phyloP scores from a whole-genome alignment of 805 yeast species.

The Candida verbasci region DNA sequence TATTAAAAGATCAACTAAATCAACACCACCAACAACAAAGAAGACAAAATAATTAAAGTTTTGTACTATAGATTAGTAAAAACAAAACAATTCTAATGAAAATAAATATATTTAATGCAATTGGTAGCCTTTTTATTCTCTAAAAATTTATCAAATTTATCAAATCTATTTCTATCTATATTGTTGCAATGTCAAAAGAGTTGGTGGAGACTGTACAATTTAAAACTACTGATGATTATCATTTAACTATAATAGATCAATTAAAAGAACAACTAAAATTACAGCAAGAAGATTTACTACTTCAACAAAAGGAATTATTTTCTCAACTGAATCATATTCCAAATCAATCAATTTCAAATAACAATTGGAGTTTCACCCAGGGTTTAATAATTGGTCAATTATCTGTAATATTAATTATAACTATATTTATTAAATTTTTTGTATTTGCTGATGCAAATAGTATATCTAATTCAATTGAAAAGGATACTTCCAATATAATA shows the following conservation, averaged over 20 bases:
- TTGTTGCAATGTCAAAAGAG: not conserved
- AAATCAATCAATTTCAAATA: conserved; percentile 2
- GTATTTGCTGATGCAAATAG: conserved; percentile 66
- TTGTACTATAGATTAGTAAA: conserved; percentile 1
- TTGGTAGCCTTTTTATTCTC: no score
- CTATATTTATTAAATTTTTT: conserved; percentile 68
- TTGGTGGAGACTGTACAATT: not conserved
- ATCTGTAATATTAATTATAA: conserved; percentile 60
- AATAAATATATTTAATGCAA: no score
- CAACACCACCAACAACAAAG: conserved; percentile 1
- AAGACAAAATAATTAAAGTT: not conserved
- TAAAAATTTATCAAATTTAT: no score
- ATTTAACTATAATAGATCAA: conserved; percentile 11
- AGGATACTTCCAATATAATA: conserved; percentile 28
- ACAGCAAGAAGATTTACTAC: conserved; percentile 27
- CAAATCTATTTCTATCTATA: no score
- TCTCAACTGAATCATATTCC: conserved; percentile 11
- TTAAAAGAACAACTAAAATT: conserved; percentile 22
- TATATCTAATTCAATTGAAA: conserved; percentile 17
- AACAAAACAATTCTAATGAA: no score
- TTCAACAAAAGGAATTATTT: conserved; percentile 22
- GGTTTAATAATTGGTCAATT: conserved; percentile 72
- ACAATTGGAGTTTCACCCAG: conserved; percentile 65
- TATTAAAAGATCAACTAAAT: conserved; percentile 1
- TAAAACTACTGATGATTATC: not conserved